Conservation (phyloP, 176 grass and related monocot species). For the Avena sativa region DNA sequence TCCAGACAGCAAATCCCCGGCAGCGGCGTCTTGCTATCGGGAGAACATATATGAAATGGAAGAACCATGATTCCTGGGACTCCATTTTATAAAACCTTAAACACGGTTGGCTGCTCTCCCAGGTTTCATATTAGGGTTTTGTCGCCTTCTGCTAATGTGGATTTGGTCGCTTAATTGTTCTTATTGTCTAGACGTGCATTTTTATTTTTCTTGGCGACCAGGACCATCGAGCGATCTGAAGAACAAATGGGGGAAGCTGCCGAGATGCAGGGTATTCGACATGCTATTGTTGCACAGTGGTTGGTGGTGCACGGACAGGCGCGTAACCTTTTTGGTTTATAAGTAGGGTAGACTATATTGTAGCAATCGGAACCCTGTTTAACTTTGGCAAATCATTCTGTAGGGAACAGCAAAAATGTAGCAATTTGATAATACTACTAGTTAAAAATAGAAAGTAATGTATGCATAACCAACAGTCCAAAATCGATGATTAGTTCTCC, state of each 20-base stretch:
- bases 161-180: not conserved
- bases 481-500: not conserved
- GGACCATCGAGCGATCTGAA: not conserved
- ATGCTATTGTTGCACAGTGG: too few species aligned
- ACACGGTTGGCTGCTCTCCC: not conserved
- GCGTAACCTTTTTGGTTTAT: not conserved
- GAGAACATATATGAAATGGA: not conserved
- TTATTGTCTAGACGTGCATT: not conserved
- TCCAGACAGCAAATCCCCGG: slow-evolving; percentile 7
- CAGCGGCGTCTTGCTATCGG: not conserved
- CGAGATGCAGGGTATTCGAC: not conserved
- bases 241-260: not conserved
- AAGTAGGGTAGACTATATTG: not conserved
- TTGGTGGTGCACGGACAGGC: not conserved
- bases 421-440: not conserved
- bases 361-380: not conserved
- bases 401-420: not conserved
- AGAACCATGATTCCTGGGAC: slow-evolving; percentile 18
- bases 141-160: not conserved
- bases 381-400: not conserved
- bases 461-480: not conserved
- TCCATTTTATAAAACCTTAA: not conserved
- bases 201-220: not conserved
- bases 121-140: not conserved
- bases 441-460: too few species aligned